Evolutionary conservation across 805 yeast genomes (phyloP), one percentile per base, ranked within the genome.

Genomic region (Metschnikowia henanensis): DNA sequence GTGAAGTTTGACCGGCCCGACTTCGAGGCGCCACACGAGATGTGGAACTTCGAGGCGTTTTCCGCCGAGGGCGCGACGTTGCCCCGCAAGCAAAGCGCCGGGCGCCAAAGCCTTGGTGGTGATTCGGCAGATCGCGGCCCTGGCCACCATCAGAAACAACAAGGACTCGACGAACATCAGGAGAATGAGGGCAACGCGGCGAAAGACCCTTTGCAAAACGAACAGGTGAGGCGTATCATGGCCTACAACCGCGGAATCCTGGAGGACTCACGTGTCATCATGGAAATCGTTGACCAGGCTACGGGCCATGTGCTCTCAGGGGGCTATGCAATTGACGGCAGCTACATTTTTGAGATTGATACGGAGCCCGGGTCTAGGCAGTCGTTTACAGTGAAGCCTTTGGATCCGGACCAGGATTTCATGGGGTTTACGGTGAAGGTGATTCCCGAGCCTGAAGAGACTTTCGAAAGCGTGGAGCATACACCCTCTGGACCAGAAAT

Each of bases 21-120:
- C 4, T 60, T 50, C 41, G 47, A 51, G 15, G 65, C 66, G 2
- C 63, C 62, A 2, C 35, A 47, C 26, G 48, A 53, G 20, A 45
- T 50, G 38, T 64, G 65, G 64, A 64, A 65, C 41, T 66, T 61
- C 30, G 61, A 65, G 43, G 36, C 33, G 26, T 49, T 46, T 23
- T 40, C 47, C 7, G 35, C 40, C 15, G 30, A 35, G 6, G 42
- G 44, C 12, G 35, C 16, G 10, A 34, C 50, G 5, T 21, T 47
- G 28, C 15, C 15, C 6, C 30, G 15, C 6, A 22, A 10, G 30
- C 13, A 28, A 28, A 6, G 30, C 6, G 30, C 6, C 32, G 25
- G 25, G 25, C 9, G 9, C 10, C 25, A 22, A 22, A 10, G 25
- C 9, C 25, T 6, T 22, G 9, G 6, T 7, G 10, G 10, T 22